Base-by-base conservation (phyloP, 73 alveolate species). In the Chromera velia region DNA sequence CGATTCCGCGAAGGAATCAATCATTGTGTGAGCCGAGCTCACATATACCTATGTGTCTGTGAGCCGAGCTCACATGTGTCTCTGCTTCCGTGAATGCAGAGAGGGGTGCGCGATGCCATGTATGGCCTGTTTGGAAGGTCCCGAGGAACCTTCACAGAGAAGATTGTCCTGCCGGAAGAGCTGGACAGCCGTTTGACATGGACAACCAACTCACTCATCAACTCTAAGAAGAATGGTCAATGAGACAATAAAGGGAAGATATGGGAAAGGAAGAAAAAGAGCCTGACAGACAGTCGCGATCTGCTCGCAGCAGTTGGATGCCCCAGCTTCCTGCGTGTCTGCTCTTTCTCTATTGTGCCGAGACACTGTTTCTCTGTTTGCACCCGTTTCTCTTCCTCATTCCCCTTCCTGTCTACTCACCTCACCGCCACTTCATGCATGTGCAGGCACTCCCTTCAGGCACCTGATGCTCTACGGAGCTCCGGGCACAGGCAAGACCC, bases 401-500 rank as follows among this genome's bases (percentile, higher is more conserved):
- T 45, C 17, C 24, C 63, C 63, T 17, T 17, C 63, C 63, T 45
- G 24, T 45, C 81, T 68, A 67, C 76, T 31, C 86, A 82, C 70
- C 65, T 88, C 17, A 32, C 67, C 73, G 82, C 72, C 48, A 34
- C 46, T 22, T 29, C 72, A 69, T 28, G n/a, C n/a, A n/a, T 46
- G 67, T 49, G 78, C 19, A 88, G 88, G n/a, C 66, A 91, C 94
- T 47, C 94, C 94, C 6, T 45, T 72, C 67, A 89, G 94, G 82
- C 93, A 93, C 76, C 83, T 93, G 30, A 75, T 93, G 73, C 91
- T 93, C 70, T 92, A 93, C 79, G 98, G 98, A 27, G 97, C 98
- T 1, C 98, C 98, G 65, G 98, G 98, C 28, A 93, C 98, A 9
- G 98, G 98, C 70, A 93, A 93, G 83, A 93, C 98, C 0, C 82